Evolutionary conservation across 768 basidiomycete species (phyloP).

Genomic region (Terana coerulea): DNA sequence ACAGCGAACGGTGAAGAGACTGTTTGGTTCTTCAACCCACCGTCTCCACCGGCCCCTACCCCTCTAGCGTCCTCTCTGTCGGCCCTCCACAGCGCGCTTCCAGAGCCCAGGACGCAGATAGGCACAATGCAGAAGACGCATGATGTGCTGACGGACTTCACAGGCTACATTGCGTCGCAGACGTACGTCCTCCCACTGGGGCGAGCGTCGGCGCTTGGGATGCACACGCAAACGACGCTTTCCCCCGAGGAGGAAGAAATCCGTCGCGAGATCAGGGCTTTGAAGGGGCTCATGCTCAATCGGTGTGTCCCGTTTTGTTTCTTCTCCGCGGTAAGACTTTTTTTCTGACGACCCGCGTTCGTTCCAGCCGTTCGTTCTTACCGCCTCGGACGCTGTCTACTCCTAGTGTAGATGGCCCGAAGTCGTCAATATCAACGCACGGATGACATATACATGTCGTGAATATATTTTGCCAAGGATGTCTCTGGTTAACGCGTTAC

Average conservation of each 20-base stretch:
- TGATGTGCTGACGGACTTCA: constrained; percentile 65
- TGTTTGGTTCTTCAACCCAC: constrained; percentile 38
- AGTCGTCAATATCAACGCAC: too few species aligned
- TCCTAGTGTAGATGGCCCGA: not conserved
- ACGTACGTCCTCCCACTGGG: constrained; percentile 45
- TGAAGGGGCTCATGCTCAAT: constrained; percentile 79
- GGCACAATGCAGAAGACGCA: constrained; percentile 55
- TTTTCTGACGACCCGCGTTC: not conserved
- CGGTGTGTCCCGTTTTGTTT: constrained; percentile 40
- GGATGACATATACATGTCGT: too few species aligned
- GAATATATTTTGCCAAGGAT: too few species aligned
- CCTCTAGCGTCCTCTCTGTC: constrained; percentile 28
- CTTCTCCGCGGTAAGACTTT: not conserved
- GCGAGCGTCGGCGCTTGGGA: too few species aligned
- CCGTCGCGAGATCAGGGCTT: constrained; percentile 65
- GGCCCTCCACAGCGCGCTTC: constrained; percentile 18
- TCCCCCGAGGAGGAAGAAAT: constrained; percentile 60
- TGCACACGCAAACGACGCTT: constrained; percentile 23
- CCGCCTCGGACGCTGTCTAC: constrained; percentile 5
- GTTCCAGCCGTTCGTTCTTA: constrained; percentile 13
- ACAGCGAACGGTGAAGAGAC: constrained; percentile 22
- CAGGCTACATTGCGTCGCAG: constrained; percentile 75
- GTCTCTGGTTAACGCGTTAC: too few species aligned
- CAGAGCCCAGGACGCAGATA: constrained; percentile 6
- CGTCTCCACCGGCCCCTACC: constrained; percentile 23